Percentiles rank a stretch among this genome's conserved stretches.
phyloP scores from a whole-genome alignment of 2,329 filamentous ascomycete genomes.

The Fusarium lyarnte region DNA sequence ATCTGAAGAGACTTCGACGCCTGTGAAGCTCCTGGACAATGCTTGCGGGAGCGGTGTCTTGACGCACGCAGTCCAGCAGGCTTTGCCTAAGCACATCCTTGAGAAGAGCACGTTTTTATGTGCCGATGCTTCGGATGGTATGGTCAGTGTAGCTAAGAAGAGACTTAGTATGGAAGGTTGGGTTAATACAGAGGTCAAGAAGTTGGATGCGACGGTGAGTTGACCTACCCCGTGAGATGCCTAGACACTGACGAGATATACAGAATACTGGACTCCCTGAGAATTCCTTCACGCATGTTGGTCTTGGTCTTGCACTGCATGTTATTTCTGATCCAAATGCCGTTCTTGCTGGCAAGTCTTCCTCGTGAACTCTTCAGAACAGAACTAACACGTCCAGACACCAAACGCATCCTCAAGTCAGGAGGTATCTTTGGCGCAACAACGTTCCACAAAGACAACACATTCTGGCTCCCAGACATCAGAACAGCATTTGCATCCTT shows the following conservation, averaged over 20 bases:
- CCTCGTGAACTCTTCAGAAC: not conserved
- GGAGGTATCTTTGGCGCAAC: conserved; percentile 52
- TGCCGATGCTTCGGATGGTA: conserved; percentile 56
- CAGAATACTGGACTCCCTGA: conserved; percentile 54
- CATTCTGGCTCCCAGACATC: conserved; percentile 52
- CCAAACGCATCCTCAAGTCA: conserved; percentile 51
- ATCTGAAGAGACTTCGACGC: conserved; percentile 24
- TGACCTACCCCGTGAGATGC: rapidly evolving
- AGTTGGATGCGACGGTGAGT: conserved; percentile 59
- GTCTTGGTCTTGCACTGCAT: conserved; percentile 59
- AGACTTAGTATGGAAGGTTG: conserved; percentile 55
- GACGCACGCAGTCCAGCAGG: conserved; percentile 55
- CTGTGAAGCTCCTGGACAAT: conserved; percentile 59
- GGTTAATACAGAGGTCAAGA: conserved; percentile 55
- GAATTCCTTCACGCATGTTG: conserved; percentile 55
- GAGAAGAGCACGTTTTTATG: conserved; percentile 58
- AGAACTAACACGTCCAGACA: conserved; percentile 40
- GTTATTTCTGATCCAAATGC: conserved; percentile 54
- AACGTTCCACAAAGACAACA: conserved; percentile 49
- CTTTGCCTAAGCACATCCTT: conserved; percentile 51
- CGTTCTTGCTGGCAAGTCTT: conserved; percentile 42
- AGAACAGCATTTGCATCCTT: conserved; percentile 52
- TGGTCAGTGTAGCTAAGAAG: conserved; percentile 53
- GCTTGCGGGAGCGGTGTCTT: conserved; percentile 64
- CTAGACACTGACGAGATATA: not conserved